Evolutionary conservation across 148 eudicot genomes (phyloP).

Genomic region (Limonium bicolor): DNA sequence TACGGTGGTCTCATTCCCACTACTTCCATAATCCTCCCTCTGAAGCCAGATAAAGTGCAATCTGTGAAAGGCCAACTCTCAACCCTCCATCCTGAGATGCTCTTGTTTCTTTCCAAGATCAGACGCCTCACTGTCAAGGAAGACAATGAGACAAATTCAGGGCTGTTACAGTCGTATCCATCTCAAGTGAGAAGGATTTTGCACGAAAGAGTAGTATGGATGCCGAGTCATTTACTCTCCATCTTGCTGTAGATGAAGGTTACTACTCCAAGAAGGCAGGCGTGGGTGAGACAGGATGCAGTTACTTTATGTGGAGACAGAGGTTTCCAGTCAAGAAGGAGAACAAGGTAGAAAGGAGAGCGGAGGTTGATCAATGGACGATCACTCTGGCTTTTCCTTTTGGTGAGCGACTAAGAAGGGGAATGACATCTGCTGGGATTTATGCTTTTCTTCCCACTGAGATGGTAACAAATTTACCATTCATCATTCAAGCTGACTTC

Average conservation of each 20-base stretch:
- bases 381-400: constrained; percentile 57
- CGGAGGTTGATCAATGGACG: constrained; percentile 49
- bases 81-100: constrained; percentile 56
- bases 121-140: constrained; percentile 45
- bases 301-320: constrained; percentile 68
- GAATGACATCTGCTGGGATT: constrained; percentile 31
- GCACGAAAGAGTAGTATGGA: constrained; percentile 24
- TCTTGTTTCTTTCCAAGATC: constrained; percentile 53
- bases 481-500: constrained; percentile 4
- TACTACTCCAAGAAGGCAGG: constrained; percentile 28
- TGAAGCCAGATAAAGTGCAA: constrained; percentile 45
- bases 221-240: constrained; percentile 45
- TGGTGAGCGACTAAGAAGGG: constrained; percentile 46
- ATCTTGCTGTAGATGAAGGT: no score
- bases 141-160: constrained; percentile 21
- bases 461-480: constrained; percentile 2
- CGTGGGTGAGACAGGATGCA: constrained; percentile 23
- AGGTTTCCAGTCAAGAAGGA: constrained; percentile 39
- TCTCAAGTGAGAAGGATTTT: constrained; percentile 35
- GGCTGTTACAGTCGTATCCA: constrained; percentile 34
- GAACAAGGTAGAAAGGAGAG: constrained; percentile 35
- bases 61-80: constrained; percentile 56
- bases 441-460: constrained; percentile 6
- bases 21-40: constrained; percentile 48
- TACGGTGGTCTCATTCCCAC: constrained; percentile 45